Evolutionary conservation across 1,139 yeast species (phyloP).

Genomic region (Candida frijolesensis): DNA sequence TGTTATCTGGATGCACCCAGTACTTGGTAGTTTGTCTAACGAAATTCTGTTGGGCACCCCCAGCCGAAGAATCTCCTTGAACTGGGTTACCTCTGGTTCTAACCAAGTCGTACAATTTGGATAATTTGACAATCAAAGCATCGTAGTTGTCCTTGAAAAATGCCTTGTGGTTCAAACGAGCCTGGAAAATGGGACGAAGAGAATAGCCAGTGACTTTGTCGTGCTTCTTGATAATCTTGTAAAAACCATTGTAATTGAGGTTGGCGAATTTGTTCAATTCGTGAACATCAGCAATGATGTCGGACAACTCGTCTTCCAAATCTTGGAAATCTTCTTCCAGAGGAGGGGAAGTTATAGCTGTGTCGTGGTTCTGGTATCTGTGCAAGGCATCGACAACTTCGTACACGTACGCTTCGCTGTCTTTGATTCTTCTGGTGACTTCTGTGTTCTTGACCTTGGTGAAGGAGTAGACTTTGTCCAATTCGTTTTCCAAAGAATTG

Average conservation of each 20-base stretch:
- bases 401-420: constrained; percentile 68
- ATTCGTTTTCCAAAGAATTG: constrained; percentile 70
- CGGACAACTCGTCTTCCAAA: constrained; percentile 87
- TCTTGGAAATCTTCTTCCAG: constrained; percentile 87
- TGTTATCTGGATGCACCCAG: constrained; percentile 99
- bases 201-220: constrained; percentile 86
- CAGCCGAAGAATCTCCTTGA: constrained; percentile 92
- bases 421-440: constrained; percentile 78
- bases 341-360: constrained; percentile 33
- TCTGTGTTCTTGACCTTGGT: constrained; percentile 87
- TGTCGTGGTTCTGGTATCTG: constrained; percentile 23
- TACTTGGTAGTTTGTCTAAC: constrained; percentile 98
- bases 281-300: constrained; percentile 95
- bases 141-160: constrained; percentile 96
- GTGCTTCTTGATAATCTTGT: constrained; percentile 92
- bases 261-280: constrained; percentile 92
- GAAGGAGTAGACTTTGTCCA: constrained; percentile 89
- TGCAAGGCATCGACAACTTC: constrained; percentile 55
- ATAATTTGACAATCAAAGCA: constrained; percentile 80
- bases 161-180: constrained; percentile 88
- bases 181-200: constrained; percentile 89
- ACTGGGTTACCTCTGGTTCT: constrained; percentile 96
- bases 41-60: constrained; percentile 96
- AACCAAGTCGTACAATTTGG: constrained; percentile 87
- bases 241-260: constrained; percentile 93